Conservation (phyloP, 2,329 filamentous ascomycete genomes). For the Apiospora hydei region DNA sequence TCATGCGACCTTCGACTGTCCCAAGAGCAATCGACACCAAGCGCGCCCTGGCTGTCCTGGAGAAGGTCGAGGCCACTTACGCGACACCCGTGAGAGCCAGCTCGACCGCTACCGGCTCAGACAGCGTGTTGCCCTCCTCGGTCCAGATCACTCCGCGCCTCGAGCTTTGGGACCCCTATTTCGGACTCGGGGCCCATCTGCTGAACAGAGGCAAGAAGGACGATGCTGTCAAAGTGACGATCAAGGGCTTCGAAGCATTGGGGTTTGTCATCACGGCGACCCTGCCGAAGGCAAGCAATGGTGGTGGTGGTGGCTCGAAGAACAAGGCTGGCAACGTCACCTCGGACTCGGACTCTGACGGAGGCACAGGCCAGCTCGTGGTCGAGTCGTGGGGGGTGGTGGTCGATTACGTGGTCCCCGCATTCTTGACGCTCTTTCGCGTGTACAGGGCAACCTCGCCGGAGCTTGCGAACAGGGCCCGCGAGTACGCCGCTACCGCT, state of each 20-base stretch:
- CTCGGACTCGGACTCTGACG: constrained; percentile 7
- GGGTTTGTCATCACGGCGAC: constrained; percentile 32
- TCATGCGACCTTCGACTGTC: constrained; percentile 19
- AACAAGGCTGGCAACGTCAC: constrained; percentile 29
- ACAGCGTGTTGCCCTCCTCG: constrained; percentile 7
- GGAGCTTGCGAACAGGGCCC: constrained; percentile 32
- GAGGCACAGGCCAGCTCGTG: constrained; percentile 30
- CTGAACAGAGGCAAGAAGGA: not conserved
- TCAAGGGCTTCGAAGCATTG: constrained; percentile 38
- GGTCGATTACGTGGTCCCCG: constrained; percentile 22
- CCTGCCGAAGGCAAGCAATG: not conserved
- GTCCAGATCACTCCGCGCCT: constrained; percentile 24
- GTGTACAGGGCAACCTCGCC: constrained; percentile 35
- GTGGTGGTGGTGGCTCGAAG: not conserved
- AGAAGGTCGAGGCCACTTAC: constrained; percentile 36
- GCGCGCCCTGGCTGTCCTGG: constrained; percentile 31
- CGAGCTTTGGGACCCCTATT: constrained; percentile 35
- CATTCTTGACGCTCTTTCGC: constrained; percentile 31
- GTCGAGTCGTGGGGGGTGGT: constrained; percentile 35
- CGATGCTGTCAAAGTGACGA: constrained; percentile 31
- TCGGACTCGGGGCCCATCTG: constrained; percentile 29
- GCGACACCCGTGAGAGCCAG: not conserved
- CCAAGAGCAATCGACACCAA: not conserved
- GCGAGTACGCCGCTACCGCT: constrained; percentile 31
- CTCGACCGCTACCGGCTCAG: not conserved